phyloP scores from a whole-genome alignment of 2,329 filamentous ascomycete genomes.

The Colletotrichum orchidophilum region DNA sequence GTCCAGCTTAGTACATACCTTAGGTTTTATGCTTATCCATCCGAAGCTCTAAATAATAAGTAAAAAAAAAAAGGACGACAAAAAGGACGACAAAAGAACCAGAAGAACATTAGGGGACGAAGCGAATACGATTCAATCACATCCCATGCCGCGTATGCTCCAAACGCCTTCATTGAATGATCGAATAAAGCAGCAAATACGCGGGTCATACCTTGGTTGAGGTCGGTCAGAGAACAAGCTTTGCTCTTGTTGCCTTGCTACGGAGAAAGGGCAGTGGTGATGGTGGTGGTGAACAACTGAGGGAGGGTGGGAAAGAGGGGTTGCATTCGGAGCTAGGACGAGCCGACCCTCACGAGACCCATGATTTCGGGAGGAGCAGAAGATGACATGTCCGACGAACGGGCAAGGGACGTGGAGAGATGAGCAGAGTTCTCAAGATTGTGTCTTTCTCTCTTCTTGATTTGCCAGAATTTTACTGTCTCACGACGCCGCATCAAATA shows the following conservation, averaged over 20 bases:
- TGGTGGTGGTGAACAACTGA: neutral
- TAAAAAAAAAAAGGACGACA: too few relatives aligned
- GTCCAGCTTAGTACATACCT: neutral
- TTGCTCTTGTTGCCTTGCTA: too few relatives aligned
- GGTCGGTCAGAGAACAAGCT: too few relatives aligned
- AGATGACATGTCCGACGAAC: conserved; percentile 13
- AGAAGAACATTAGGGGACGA: too few relatives aligned
- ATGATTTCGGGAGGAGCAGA: neutral
- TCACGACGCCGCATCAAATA: conserved; percentile 12
- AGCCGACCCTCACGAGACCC: neutral
- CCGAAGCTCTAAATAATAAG: neutral
- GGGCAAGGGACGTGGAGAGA: neutral
- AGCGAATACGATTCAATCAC: too few relatives aligned
- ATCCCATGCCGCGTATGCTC: too few relatives aligned
- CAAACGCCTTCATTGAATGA: too few relatives aligned
- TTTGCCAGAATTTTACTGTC: neutral
- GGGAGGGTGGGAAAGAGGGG: neutral
- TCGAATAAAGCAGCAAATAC: too few relatives aligned
- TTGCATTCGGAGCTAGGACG: neutral
- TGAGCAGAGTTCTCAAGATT: conserved; percentile 8
- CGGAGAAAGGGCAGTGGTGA: too few relatives aligned
- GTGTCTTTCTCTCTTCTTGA: neutral
- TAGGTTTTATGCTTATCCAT: neutral
- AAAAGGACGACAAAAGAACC: too few relatives aligned
- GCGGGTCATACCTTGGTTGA: too few relatives aligned